phyloP scores from a whole-genome alignment of 768 basidiomycete species.

The Boletellus sp. region DNA sequence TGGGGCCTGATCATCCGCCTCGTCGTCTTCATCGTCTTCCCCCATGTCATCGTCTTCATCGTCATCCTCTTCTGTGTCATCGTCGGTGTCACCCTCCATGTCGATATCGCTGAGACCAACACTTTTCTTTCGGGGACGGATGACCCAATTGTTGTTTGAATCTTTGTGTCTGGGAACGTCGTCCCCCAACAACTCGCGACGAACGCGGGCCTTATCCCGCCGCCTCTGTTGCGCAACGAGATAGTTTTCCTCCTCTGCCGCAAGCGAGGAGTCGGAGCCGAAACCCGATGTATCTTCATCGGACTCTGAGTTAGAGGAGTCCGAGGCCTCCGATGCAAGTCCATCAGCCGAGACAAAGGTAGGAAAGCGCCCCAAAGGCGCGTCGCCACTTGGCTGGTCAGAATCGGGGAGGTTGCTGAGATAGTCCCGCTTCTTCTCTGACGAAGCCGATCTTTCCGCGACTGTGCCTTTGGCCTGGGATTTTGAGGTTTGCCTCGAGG shows the following conservation, averaged over 20 bases:
- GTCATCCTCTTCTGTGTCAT: conserved; percentile 58
- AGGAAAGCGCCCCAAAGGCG: conserved; percentile 46
- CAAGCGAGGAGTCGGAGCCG: conserved; percentile 54
- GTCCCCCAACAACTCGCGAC: conserved; percentile 57
- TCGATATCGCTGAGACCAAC: conserved; percentile 61
- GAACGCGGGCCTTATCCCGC: conserved; percentile 50
- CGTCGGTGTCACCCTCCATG: conserved; percentile 59
- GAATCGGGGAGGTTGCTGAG: conserved; percentile 19
- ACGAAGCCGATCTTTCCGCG: conserved; percentile 21
- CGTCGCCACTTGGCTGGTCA: conserved; percentile 35
- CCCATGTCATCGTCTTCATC: conserved; percentile 40
- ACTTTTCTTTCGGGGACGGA: conserved; percentile 65
- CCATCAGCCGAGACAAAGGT: conserved; percentile 68
- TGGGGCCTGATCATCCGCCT: conserved; percentile 41
- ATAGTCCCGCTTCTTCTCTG: conserved; percentile 16
- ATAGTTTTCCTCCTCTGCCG: conserved; percentile 60
- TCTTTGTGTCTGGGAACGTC: conserved; percentile 41
- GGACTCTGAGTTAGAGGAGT: conserved; percentile 42
- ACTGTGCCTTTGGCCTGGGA: conserved; percentile 38
- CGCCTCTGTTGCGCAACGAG: conserved; percentile 46
- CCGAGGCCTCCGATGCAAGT: conserved; percentile 46
- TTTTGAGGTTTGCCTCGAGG: conserved; percentile 36
- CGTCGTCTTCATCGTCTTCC: conserved; percentile 44
- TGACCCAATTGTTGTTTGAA: conserved; percentile 59
- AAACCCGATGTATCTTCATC: conserved; percentile 35